phyloP scores from a whole-genome alignment of 148 eudicot genomes.

The Oxyria digyna region DNA sequence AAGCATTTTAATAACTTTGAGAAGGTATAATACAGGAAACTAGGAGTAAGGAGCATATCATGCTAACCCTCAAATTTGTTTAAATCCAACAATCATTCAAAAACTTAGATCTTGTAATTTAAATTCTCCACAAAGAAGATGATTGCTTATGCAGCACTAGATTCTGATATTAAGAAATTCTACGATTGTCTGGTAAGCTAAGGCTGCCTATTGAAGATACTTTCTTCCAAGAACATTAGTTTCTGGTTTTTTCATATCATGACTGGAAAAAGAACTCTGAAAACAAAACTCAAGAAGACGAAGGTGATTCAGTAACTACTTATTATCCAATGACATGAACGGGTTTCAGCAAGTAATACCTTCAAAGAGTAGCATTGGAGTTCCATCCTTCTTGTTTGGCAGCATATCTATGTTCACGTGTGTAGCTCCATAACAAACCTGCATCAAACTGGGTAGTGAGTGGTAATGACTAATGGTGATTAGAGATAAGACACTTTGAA shows the following conservation, averaged over 20 bases:
- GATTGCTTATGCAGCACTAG: neutral
- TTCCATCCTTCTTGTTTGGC: conserved; percentile 52
- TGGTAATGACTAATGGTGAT: neutral
- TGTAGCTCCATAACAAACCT: conserved; percentile 87
- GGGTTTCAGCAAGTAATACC: conserved; percentile 38
- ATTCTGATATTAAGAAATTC: neutral
- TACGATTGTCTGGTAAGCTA: neutral
- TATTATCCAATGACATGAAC: no score
- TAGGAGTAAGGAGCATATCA: neutral
- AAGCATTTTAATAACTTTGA: neutral
- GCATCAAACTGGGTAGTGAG: conserved; percentile 3
- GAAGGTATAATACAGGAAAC: neutral
- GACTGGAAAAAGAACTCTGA: neutral
- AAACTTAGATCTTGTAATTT: neutral
- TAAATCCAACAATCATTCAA: neutral
- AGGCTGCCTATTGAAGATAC: neutral
- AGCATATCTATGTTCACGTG: conserved; percentile 69
- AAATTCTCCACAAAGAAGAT: neutral
- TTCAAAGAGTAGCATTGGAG: conserved; percentile 71
- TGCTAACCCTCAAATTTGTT: neutral
- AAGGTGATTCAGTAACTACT: neutral
- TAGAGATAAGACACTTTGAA: neutral
- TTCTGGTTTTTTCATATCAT: neutral
- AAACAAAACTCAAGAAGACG: neutral
- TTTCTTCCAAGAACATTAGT: neutral